Evolutionary conservation across 2,329 filamentous ascomycete genomes (phyloP).

Genomic region (Aaosphaeria pasadenensis): DNA sequence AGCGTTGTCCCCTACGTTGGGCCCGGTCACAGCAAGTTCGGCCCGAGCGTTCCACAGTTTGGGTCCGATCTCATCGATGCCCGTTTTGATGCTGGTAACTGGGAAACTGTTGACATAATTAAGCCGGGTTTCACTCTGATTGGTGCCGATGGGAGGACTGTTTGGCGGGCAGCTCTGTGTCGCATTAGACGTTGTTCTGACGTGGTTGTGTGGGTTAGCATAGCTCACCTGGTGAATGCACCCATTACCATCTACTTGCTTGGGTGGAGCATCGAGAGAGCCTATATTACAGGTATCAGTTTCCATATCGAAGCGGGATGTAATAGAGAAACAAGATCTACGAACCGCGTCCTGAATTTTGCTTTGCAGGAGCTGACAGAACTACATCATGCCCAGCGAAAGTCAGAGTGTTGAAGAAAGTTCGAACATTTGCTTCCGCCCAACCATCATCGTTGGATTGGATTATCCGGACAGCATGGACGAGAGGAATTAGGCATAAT

Average conservation of each 20-base stretch:
- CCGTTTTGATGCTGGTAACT: constrained; percentile 61
- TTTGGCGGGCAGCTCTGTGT: constrained; percentile 53
- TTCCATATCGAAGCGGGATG: not conserved
- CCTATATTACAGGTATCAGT: constrained; percentile 38
- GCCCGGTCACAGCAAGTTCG: constrained; percentile 64
- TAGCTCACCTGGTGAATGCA: constrained; percentile 53
- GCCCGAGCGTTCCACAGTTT: constrained; percentile 54
- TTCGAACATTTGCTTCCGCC: constrained; percentile 66
- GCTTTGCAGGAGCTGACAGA: constrained; percentile 64
- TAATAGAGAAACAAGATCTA: not conserved
- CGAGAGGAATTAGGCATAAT: constrained; percentile 22
- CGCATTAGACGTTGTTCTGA: too few relatives aligned
- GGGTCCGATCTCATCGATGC: constrained; percentile 56
- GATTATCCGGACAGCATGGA: constrained; percentile 39
- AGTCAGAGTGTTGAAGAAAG: constrained; percentile 56
- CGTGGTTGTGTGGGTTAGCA: too few relatives aligned
- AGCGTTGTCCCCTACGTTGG: constrained; percentile 61
- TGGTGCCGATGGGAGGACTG: constrained; percentile 56
- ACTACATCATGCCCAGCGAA: constrained; percentile 59
- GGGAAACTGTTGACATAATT: constrained; percentile 74
- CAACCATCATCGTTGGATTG: constrained; percentile 72
- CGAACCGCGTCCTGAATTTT: constrained; percentile 58
- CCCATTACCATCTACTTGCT: constrained; percentile 42
- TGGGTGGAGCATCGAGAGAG: constrained; percentile 51
- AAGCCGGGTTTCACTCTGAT: constrained; percentile 55